phyloP scores from a whole-genome alignment of 306 rosid genomes.

The Urtica urens region DNA sequence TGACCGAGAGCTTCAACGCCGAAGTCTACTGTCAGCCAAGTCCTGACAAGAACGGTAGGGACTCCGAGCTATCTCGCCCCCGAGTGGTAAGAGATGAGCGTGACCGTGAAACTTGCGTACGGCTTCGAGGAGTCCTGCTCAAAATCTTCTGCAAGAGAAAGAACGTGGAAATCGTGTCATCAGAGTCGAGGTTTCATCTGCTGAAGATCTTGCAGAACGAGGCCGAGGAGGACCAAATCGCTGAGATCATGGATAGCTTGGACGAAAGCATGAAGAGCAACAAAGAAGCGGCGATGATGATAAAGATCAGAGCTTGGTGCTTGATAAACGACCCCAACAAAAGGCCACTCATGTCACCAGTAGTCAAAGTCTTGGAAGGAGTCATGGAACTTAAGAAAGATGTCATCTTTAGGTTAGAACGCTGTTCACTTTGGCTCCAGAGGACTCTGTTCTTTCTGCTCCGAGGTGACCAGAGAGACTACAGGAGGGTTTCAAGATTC shows the following conservation, averaged over 20 bases:
- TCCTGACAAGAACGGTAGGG: conserved; percentile 6
- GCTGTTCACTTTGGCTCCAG: conserved; percentile 6
- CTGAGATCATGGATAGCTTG: conserved; percentile 9
- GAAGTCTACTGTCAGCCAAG: conserved; percentile 7
- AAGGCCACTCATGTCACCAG: conserved; percentile 15
- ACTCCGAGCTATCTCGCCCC: conserved; percentile 16
- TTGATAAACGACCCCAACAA: conserved; percentile 7
- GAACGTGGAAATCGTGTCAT: background rate
- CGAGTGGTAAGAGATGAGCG: conserved; percentile 8
- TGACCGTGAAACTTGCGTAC: conserved; percentile 11
- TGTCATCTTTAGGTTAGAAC: background rate
- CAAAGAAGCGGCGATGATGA: conserved; percentile 14
- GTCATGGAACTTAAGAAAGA: conserved; percentile 8
- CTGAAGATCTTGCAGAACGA: conserved; percentile 10
- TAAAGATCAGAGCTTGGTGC: conserved; percentile 14
- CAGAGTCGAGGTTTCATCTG: conserved; percentile 4
- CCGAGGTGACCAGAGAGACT: conserved; percentile 2
- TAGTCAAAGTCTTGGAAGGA: conserved; percentile 16
- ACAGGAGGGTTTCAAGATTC: too few species aligned
- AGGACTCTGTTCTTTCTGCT: conserved; percentile 4
- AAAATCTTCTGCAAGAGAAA: conserved; percentile 8
- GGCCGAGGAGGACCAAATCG: conserved; percentile 1
- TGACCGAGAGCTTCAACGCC: conserved; percentile 15
- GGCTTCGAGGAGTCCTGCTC: conserved; percentile 15
- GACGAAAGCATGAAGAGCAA: conserved; percentile 7